Percentiles rank a stretch among this genome's conserved stretches.
Evolutionary conservation across 192 early-diverging fungal genomes (phyloP).

Genomic region (Coemansia sp.): DNA sequence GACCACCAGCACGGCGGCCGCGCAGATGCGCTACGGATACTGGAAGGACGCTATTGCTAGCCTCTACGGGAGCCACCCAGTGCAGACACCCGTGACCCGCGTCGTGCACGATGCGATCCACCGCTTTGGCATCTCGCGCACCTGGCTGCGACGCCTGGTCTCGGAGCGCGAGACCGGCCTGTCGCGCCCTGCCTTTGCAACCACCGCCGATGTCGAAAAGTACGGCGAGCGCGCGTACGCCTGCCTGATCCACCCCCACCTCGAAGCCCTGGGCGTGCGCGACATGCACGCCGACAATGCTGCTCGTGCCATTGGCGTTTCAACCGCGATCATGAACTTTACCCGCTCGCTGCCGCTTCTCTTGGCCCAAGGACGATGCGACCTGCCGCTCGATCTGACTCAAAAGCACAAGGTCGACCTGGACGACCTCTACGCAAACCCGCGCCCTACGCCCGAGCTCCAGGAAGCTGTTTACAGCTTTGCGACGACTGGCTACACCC

Average conservation of each 20-base stretch:
- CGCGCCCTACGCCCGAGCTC: slow-evolving; percentile 53
- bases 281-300: slow-evolving; percentile 83
- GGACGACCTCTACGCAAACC: slow-evolving; percentile 61
- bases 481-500: slow-evolving; percentile 67
- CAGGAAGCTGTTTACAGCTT: slow-evolving; percentile 81
- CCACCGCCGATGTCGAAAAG: slow-evolving; percentile 69
- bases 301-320: slow-evolving; percentile 85
- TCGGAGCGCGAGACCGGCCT: slow-evolving; percentile 54
- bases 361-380: slow-evolving; percentile 61
- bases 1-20: slow-evolving; percentile 62
- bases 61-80: slow-evolving; percentile 55
- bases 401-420: slow-evolving; percentile 74
- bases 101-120: slow-evolving; percentile 60
- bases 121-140: slow-evolving; percentile 54
- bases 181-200: slow-evolving; percentile 60
- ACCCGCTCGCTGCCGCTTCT: slow-evolving; percentile 64
- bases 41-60: slow-evolving; percentile 84
- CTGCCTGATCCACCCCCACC: slow-evolving; percentile 80
- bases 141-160: slow-evolving; percentile 81
- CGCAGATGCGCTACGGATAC: slow-evolving; percentile 76
- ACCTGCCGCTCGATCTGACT: slow-evolving; percentile 70
- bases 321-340: slow-evolving; percentile 73
- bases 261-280: slow-evolving; percentile 77
- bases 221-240: slow-evolving; percentile 87
- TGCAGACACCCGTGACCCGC: slow-evolving; percentile 70